Evolutionary conservation across 1,284 basidiomycete genomes (phyloP).

Genomic region (Puccinia coronata): DNA sequence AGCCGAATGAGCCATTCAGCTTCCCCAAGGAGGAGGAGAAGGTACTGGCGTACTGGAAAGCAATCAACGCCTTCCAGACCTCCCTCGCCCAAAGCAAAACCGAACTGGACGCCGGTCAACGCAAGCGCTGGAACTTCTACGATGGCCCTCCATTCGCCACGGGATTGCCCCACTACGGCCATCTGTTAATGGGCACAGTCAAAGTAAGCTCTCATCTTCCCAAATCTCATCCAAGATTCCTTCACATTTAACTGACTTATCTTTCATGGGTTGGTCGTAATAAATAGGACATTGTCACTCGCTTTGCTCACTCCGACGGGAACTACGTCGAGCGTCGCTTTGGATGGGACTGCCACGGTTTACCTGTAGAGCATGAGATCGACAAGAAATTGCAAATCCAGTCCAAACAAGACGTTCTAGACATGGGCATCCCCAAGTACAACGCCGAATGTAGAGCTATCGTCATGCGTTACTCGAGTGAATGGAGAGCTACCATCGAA

Average conservation of each 20-base stretch:
- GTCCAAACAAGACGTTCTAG: conserved; percentile 88
- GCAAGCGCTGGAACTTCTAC: conserved; percentile 67
- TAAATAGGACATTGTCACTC: conserved; percentile 92
- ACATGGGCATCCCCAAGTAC: conserved; percentile 95
- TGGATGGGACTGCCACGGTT: conserved; percentile 98
- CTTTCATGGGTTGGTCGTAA: too few species aligned
- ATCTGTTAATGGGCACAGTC: conserved; percentile 72
- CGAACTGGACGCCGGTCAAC: conserved; percentile 30
- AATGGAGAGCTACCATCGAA: conserved; percentile 94
- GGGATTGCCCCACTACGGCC: conserved; percentile 94
- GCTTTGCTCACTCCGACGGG: conserved; percentile 90
- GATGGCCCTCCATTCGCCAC: conserved; percentile 98
- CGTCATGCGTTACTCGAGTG: conserved; percentile 93
- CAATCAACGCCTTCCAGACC: conserved; percentile 96
- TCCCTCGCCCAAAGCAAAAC: conserved; percentile 82
- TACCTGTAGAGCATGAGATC: conserved; percentile 99
- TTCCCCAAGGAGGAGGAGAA: conserved; percentile 92
- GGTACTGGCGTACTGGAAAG: conserved; percentile 87
- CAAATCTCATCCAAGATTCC: too few species aligned
- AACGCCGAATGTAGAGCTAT: conserved; percentile 95
- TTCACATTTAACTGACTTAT: background rate
- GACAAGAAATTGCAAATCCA: conserved; percentile 95
- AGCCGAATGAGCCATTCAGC: conserved; percentile 73
- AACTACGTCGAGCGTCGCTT: conserved; percentile 93
- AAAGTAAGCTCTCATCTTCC: too few species aligned